Conservation (phyloP, 1,139 yeast species). For the Zygosaccharomyces sapae region DNA sequence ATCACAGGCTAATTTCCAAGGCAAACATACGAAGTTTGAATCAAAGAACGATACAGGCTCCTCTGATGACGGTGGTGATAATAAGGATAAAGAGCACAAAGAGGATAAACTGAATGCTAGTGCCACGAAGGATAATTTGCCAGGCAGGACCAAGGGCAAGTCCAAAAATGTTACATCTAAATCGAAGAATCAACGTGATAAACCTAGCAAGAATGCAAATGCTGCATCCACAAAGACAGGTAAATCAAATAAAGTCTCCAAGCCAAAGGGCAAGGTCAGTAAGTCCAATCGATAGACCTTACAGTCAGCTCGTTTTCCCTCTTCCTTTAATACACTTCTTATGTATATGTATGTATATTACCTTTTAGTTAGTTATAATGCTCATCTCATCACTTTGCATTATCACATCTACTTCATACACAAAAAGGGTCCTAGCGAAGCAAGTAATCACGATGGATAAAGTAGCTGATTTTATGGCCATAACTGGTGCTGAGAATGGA, state of each 20-base stretch:
- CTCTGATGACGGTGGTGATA: slow-evolving; percentile 5
- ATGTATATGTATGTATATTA: slow-evolving; percentile 1
- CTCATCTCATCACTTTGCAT: slow-evolving; percentile 4
- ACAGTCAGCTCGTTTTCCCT: background rate
- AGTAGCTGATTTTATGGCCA: slow-evolving; percentile 73
- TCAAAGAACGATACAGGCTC: slow-evolving; percentile 4
- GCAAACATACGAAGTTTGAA: slow-evolving; percentile 55
- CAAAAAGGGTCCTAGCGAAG: background rate
- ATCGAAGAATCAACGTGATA: background rate
- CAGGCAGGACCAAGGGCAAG: slow-evolving; percentile 6
- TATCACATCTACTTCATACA: background rate
- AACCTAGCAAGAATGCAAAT: background rate
- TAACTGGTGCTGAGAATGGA: slow-evolving; percentile 72
- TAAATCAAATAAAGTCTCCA: background rate
- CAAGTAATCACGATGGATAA: slow-evolving; percentile 40
- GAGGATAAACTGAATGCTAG: slow-evolving; percentile 2
- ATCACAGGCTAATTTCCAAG: slow-evolving; percentile 53
- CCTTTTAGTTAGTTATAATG: background rate
- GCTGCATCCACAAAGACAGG: background rate
- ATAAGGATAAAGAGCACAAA: background rate
- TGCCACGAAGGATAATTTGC: background rate
- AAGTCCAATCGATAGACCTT: slow-evolving; percentile 1
- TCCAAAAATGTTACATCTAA: background rate
- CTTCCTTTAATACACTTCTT: background rate
- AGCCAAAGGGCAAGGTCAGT: background rate